Conservation (phyloP, 805 yeast species). For the Saturnispora bothae region DNA sequence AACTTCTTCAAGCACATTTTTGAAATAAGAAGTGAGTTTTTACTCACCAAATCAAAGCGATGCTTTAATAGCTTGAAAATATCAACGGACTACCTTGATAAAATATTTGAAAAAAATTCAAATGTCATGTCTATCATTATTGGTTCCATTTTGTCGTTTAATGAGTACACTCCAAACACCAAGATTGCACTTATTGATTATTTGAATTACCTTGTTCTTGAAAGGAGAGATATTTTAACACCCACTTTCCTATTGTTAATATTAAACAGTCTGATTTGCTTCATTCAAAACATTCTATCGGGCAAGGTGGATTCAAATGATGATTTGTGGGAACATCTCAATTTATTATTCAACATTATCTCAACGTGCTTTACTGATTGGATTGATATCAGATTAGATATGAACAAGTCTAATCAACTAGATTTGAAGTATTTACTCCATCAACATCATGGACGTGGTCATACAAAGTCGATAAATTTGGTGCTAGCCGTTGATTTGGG, state of each 20-base stretch:
- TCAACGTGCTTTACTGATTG: slow-evolving; percentile 9
- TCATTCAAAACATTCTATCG: slow-evolving; percentile 2
- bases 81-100: slow-evolving; percentile 12
- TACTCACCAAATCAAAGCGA: slow-evolving; percentile 3
- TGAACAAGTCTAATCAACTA: not conserved
- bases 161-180: not conserved
- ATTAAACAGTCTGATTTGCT: slow-evolving; percentile 13
- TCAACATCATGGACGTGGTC: not conserved
- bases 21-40: slow-evolving; percentile 8
- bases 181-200: slow-evolving; percentile 16
- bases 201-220: slow-evolving; percentile 18
- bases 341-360: slow-evolving; percentile 17
- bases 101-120: slow-evolving; percentile 10
- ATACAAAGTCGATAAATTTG: not conserved
- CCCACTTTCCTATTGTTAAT: slow-evolving; percentile 13
- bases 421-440: slow-evolving; percentile 2
- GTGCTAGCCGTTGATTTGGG: not conserved
- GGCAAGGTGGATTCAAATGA: not conserved
- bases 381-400: slow-evolving; percentile 1
- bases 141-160: slow-evolving; percentile 11
- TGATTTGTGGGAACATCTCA: slow-evolving; percentile 15
- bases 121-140: slow-evolving; percentile 11
- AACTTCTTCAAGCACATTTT: slow-evolving; percentile 8
- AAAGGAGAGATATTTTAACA: slow-evolving; percentile 3
- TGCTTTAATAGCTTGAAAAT: slow-evolving; percentile 8